Conservation (phyloP, 495 filamentous ascomycete species). For the Penicillium desertorum region DNA sequence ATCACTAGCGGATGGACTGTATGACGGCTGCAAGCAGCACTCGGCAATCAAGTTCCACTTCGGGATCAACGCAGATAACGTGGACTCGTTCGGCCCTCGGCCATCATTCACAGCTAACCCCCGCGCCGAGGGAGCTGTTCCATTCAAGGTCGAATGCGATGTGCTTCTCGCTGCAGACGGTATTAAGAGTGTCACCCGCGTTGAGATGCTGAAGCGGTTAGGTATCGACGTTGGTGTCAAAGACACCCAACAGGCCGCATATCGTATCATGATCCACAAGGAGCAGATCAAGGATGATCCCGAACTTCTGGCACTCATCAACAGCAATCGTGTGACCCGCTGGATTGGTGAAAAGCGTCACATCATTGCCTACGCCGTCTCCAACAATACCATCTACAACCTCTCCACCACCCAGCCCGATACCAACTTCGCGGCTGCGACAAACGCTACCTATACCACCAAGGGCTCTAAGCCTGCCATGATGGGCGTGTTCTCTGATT, state of each 20-base stretch:
- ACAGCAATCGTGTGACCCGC: constrained; percentile 64
- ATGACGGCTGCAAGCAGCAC: constrained; percentile 63
- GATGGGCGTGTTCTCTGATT: constrained; percentile 66
- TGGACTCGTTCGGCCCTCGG: constrained; percentile 55
- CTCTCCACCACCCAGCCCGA: constrained; percentile 74
- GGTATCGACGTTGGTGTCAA: constrained; percentile 57
- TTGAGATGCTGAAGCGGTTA: constrained; percentile 58
- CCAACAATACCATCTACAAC: constrained; percentile 75
- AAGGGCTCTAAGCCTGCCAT: constrained; percentile 66
- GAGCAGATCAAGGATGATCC: constrained; percentile 65
- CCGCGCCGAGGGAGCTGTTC: constrained; percentile 46
- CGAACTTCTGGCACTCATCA: constrained; percentile 65
- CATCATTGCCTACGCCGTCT: constrained; percentile 81
- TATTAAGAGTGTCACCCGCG: constrained; percentile 65
- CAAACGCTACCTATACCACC: constrained; percentile 75
- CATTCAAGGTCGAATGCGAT: constrained; percentile 61
- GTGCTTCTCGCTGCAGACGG: constrained; percentile 72
- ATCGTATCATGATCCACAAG: constrained; percentile 76
- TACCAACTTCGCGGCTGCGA: constrained; percentile 66
- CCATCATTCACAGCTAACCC: constrained; percentile 58
- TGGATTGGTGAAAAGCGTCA: constrained; percentile 79
- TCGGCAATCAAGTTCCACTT: constrained; percentile 69
- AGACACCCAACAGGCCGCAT: constrained; percentile 78
- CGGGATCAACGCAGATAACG: constrained; percentile 51
- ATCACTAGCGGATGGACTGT: constrained; percentile 67